phyloP scores from a whole-genome alignment of 768 basidiomycete species.

The Trametes coccinea region DNA sequence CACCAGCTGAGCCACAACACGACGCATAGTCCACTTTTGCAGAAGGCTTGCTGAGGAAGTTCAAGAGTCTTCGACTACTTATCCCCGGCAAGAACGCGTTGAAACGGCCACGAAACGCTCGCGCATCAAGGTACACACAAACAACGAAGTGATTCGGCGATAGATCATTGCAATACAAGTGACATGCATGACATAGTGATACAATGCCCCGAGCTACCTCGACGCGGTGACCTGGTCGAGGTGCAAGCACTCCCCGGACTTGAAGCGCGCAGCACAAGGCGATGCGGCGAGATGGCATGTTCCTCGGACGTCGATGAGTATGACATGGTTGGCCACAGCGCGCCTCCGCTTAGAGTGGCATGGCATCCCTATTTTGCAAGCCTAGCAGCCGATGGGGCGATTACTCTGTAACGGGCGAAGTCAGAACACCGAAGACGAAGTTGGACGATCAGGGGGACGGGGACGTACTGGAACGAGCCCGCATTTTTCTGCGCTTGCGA shows the following conservation, averaged over 20 bases:
- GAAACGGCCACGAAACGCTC: not conserved
- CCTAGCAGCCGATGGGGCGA: slow-evolving; percentile 27
- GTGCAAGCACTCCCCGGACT: slow-evolving; percentile 20
- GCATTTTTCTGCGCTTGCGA: slow-evolving; percentile 95
- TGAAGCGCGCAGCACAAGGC: slow-evolving; percentile 29
- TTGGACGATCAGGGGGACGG: slow-evolving; percentile 36
- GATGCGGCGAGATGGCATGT: slow-evolving; percentile 25
- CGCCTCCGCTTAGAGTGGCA: slow-evolving; percentile 19
- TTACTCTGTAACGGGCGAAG: slow-evolving; percentile 29
- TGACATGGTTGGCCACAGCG: slow-evolving; percentile 12
- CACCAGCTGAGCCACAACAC: too few species aligned
- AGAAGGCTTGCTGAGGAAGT: too few species aligned
- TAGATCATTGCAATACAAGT: slow-evolving; percentile 22
- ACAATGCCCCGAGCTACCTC: slow-evolving; percentile 27
- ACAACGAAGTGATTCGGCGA: not conserved
- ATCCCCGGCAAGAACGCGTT: too few species aligned
- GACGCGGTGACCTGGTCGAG: slow-evolving; percentile 23
- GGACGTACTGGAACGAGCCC: slow-evolving; percentile 86
- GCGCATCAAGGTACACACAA: not conserved
- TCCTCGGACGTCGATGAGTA: slow-evolving; percentile 21
- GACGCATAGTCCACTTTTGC: too few species aligned
- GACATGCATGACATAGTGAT: slow-evolving; percentile 25
- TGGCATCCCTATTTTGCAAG: slow-evolving; percentile 29
- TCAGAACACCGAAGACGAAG: not conserved
- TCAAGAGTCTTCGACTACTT: too few species aligned